phyloP scores from a whole-genome alignment of 345 rosid species.

The Brassica carinata region DNA sequence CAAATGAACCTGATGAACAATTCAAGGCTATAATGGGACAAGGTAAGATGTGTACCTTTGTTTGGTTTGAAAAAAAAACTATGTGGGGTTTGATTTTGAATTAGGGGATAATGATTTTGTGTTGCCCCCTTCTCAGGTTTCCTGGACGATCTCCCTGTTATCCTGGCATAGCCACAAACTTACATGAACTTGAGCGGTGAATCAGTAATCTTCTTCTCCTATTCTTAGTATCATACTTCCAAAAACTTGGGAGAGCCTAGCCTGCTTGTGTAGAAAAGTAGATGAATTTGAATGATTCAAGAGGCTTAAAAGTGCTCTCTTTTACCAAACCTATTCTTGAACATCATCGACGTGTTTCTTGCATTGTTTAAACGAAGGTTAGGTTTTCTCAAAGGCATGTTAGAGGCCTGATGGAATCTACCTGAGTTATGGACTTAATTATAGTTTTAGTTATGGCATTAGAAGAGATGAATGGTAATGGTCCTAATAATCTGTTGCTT shows the following conservation, averaged over 20 bases:
- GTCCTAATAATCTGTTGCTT: not conserved
- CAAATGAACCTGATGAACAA: constrained; percentile 45
- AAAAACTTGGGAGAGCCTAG: not conserved
- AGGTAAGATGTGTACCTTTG: constrained; percentile 36
- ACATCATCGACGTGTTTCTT: not conserved
- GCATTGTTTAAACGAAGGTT: not conserved
- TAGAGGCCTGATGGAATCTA: constrained; percentile 1
- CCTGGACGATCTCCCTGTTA: constrained; percentile 58
- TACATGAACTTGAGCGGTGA: constrained; percentile 98
- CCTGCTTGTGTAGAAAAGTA: not conserved
- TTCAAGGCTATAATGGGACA: constrained; percentile 79
- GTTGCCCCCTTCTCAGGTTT: constrained; percentile 42
- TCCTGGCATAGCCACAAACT: constrained; percentile 80
- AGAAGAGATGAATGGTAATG: not conserved
- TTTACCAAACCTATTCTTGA: not conserved
- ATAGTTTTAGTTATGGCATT: not conserved
- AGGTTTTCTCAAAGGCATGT: not conserved
- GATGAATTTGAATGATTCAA: not conserved
- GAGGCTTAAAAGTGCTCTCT: not conserved
- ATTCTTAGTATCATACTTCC: not conserved
- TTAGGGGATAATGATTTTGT: not conserved
- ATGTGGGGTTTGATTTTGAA: constrained; percentile 7
- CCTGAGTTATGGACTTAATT: not conserved
- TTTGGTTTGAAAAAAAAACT: not conserved
- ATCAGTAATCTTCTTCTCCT: constrained; percentile 54